Percentiles rank a stretch among this genome's conserved stretches.
phyloP scores from a whole-genome alignment of 371 early-diverging fungal species.

The Lichtheimia hyalospora region DNA sequence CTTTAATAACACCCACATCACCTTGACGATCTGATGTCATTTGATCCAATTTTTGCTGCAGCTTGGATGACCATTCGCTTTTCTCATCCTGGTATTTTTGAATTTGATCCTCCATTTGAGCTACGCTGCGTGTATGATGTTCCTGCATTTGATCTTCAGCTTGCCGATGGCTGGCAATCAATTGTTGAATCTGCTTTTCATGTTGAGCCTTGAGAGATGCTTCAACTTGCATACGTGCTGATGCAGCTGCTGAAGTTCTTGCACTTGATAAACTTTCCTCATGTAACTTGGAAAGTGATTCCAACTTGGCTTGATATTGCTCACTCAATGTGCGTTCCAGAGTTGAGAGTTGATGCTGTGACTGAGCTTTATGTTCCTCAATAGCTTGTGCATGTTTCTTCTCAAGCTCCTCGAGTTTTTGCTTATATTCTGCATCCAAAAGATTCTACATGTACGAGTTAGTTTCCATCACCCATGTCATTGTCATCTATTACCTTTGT shows the following conservation, averaged over 20 bases:
- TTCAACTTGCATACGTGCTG: constrained; percentile 16
- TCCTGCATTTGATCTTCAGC: constrained; percentile 33
- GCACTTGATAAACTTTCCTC: neutral
- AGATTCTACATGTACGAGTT: neutral
- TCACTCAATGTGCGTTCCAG: constrained; percentile 9
- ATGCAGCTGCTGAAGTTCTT: neutral
- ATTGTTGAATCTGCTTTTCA: constrained; percentile 22
- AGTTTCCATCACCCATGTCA: too few relatives aligned
- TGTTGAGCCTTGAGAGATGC: neutral
- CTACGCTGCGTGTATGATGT: constrained; percentile 26
- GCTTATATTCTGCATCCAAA: constrained; percentile 4
- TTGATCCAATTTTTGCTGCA: constrained; percentile 9
- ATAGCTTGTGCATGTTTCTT: constrained; percentile 13
- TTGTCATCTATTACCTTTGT: too few relatives aligned
- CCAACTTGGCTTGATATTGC: constrained; percentile 1
- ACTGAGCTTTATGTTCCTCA: constrained; percentile 9
- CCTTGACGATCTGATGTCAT: constrained; percentile 19
- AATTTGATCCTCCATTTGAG: constrained; percentile 24
- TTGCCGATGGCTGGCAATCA: constrained; percentile 28
- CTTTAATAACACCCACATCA: constrained; percentile 26
- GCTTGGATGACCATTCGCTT: constrained; percentile 8
- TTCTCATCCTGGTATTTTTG: constrained; percentile 20
- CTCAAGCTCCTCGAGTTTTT: neutral
- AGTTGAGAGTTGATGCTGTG: constrained; percentile 9
- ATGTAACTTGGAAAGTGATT: neutral